These are phyloP conservation scores for Eucalyptus sp. DNA, from an alignment of 345 rosid species.

Conservation along the genomic window DNA sequence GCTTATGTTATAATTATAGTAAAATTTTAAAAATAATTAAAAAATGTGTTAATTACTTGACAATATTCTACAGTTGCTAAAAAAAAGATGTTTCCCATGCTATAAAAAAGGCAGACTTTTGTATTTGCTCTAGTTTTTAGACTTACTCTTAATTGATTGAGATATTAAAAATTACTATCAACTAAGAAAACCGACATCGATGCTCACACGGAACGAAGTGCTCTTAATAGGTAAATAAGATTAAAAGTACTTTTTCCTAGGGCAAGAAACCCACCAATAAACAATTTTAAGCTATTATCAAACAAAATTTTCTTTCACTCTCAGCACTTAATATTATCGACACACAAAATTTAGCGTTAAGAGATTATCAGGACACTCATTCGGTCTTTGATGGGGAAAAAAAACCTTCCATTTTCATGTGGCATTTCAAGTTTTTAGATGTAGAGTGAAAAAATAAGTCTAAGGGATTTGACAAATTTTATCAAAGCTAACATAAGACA, in stretches of 20 bases:
- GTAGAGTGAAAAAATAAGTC: background rate
- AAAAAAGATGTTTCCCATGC: background rate
- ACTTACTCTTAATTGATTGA: background rate
- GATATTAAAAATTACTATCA: background rate
- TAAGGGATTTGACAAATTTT: background rate
- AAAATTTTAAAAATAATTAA: background rate
- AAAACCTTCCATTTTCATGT: background rate
- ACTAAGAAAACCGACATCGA: background rate
- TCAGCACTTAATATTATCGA: background rate
- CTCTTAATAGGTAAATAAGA: background rate
- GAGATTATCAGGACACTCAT: background rate
- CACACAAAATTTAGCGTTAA: background rate
- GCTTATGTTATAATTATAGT: background rate
- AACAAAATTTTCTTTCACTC: background rate
- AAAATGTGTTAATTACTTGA: background rate
- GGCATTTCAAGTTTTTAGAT: background rate
- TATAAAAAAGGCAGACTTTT: background rate
- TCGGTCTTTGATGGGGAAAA: background rate
- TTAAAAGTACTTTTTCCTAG: background rate
- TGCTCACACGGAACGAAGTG: background rate
- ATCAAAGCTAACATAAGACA: background rate
- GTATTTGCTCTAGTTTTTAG: background rate
- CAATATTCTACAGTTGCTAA: background rate
- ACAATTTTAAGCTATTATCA: background rate
- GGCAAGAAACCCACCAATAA: background rate